Conservation (phyloP, 352 stramenopile genomes). For the Albugo candida region DNA sequence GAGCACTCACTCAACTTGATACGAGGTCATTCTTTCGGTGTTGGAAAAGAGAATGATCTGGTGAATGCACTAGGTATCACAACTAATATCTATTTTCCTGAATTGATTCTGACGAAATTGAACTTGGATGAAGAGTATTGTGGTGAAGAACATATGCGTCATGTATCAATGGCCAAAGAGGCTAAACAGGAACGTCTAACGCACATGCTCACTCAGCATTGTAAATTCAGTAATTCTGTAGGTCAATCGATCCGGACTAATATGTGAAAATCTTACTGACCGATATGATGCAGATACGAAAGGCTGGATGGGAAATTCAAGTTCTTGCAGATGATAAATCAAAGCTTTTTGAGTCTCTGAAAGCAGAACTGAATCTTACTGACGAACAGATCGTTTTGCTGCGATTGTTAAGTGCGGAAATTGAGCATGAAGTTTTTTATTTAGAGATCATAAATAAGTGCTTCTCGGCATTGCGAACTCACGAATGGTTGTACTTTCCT, state of each 20-base stretch:
- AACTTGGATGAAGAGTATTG: constrained; percentile 27
- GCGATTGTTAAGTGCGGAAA: constrained; percentile 17
- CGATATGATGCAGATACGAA: constrained; percentile 29
- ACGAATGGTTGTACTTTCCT: constrained; percentile 75
- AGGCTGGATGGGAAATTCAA: constrained; percentile 70
- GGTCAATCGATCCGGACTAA: background rate
- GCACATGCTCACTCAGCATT: constrained; percentile 59
- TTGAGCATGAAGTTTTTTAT: constrained; percentile 48
- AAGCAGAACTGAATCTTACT: constrained; percentile 40
- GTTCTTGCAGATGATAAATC: constrained; percentile 25
- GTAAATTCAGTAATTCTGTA: constrained; percentile 51
- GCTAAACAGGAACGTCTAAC: constrained; percentile 64
- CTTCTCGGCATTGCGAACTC: constrained; percentile 55
- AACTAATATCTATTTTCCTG: background rate
- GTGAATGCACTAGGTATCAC: constrained; percentile 40
- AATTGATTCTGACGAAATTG: background rate
- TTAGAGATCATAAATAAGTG: constrained; percentile 73
- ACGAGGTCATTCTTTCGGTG: constrained; percentile 52
- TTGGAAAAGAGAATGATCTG: constrained; percentile 39
- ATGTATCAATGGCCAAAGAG: constrained; percentile 71
- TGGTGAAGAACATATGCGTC: constrained; percentile 52
- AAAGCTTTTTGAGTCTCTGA: constrained; percentile 22
- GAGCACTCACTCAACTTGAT: constrained; percentile 68
- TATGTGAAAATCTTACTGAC: background rate
- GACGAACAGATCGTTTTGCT: constrained; percentile 46